Evolutionary conservation across 345 rosid genomes (phyloP).

Genomic region (Camelina laxa): DNA sequence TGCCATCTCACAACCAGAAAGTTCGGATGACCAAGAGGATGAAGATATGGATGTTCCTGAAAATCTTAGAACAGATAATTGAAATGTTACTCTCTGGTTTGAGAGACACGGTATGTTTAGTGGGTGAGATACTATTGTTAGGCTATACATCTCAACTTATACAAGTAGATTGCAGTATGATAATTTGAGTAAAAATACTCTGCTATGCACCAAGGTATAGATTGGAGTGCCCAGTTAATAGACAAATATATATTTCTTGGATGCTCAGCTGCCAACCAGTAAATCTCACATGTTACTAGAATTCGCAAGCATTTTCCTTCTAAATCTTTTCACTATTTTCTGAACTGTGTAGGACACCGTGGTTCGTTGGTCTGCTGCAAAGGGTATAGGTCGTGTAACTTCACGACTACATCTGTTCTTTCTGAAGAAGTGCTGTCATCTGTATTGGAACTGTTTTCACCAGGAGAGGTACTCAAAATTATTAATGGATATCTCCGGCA

Average conservation of each 20-base stretch:
- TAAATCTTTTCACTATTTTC: background rate
- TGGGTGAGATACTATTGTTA: slow-evolving; percentile 46
- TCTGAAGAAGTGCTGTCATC: slow-evolving; percentile 89
- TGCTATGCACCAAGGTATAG: background rate
- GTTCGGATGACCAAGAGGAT: slow-evolving; percentile 49
- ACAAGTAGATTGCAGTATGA: slow-evolving; percentile 9
- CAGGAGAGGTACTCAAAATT: slow-evolving; percentile 67
- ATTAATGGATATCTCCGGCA: slow-evolving; percentile 5
- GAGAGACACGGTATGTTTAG: slow-evolving; percentile 77
- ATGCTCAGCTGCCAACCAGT: slow-evolving; percentile 21
- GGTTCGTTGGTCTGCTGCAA: slow-evolving; percentile 99
- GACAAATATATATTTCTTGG: background rate
- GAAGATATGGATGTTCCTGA: slow-evolving; percentile 91
- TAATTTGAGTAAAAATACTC: background rate
- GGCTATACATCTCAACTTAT: slow-evolving; percentile 12
- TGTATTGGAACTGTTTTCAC: slow-evolving; percentile 82
- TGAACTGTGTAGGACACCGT: slow-evolving; percentile 74
- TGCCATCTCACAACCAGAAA: slow-evolving; percentile 43
- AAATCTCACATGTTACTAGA: slow-evolving; percentile 19
- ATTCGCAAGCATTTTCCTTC: slow-evolving; percentile 25
- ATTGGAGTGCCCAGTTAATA: slow-evolving; percentile 12
- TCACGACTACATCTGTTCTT: slow-evolving; percentile 76
- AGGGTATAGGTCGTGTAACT: slow-evolving; percentile 90
- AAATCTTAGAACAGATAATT: slow-evolving; percentile 79
- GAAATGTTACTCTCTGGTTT: slow-evolving; percentile 85